These are phyloP conservation scores for Effrenium voratum DNA, from an alignment of 73 alveolate species.

Conservation along the genomic window DNA sequence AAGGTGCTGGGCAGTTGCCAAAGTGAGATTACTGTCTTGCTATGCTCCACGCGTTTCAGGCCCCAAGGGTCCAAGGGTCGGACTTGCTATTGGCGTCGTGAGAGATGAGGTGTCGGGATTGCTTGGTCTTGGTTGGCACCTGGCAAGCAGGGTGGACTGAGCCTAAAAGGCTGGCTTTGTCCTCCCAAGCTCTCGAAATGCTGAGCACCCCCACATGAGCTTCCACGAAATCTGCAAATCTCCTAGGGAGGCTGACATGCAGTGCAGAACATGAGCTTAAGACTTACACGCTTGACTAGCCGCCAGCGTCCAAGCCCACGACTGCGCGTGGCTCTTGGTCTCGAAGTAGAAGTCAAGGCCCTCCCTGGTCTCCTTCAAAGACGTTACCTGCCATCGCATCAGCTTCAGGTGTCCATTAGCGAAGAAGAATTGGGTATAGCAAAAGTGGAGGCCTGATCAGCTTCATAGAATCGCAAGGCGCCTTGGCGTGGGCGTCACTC, in stretches of 20 bases:
- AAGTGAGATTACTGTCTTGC: background rate
- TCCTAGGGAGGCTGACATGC: background rate
- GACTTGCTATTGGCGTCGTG: slow-evolving; percentile 86
- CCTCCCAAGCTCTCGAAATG: background rate
- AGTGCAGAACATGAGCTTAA: background rate
- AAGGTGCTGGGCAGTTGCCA: background rate
- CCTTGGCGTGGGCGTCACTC: slow-evolving; percentile 90
- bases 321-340: slow-evolving; percentile 78
- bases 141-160: background rate
- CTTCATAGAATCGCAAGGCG: too few relatives aligned
- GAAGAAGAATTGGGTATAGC: too few relatives aligned
- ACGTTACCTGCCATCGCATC: slow-evolving; percentile 37
- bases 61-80: background rate
- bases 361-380: slow-evolving; percentile 83
- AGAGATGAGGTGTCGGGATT: slow-evolving; percentile 67
- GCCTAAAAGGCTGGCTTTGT: background rate
- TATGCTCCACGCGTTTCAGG: background rate
- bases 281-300: background rate
- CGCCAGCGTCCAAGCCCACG: background rate
- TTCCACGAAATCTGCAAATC: slow-evolving; percentile 61
- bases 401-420: too few relatives aligned
- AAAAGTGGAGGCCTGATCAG: too few relatives aligned
- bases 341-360: slow-evolving; percentile 77
- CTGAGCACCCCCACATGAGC: slow-evolving; percentile 6
- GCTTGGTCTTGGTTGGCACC: slow-evolving; percentile 82